phyloP scores from a whole-genome alignment of 2,329 filamentous ascomycete species.

The Lomentospora prolificans region DNA sequence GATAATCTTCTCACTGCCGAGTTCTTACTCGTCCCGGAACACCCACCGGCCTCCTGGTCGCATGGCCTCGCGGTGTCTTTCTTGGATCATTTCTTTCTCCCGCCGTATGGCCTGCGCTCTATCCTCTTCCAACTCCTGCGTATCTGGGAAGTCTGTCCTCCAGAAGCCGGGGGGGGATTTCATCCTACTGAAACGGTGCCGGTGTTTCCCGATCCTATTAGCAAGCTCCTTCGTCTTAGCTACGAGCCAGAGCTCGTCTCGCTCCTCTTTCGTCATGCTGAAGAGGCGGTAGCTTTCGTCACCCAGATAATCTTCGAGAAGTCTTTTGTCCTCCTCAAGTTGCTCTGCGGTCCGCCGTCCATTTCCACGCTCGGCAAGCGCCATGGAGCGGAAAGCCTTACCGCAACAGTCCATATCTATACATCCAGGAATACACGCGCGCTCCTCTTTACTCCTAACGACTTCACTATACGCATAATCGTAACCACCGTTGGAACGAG shows the following conservation, averaged over 20 bases:
- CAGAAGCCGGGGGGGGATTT: slow-evolving; percentile 80
- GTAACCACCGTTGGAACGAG: slow-evolving; percentile 57
- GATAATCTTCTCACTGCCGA: too few species aligned
- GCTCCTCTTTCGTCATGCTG: slow-evolving; percentile 49
- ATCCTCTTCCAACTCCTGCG: slow-evolving; percentile 66
- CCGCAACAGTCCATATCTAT: slow-evolving; percentile 69
- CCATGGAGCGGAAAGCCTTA: slow-evolving; percentile 57
- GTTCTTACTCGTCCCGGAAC: slow-evolving; percentile 66
- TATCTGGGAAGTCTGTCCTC: slow-evolving; percentile 79
- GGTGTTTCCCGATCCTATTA: slow-evolving; percentile 67
- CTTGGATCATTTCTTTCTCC: slow-evolving; percentile 55
- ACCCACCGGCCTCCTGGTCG: slow-evolving; percentile 65
- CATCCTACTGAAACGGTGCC: slow-evolving; percentile 61
- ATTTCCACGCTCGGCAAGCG: slow-evolving; percentile 37
- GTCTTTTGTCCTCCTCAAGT: slow-evolving; percentile 32
- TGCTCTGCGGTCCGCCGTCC: slow-evolving; percentile 24
- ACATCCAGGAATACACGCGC: slow-evolving; percentile 65
- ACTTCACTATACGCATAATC: slow-evolving; percentile 67
- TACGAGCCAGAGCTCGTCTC: slow-evolving; percentile 58
- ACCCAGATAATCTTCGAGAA: slow-evolving; percentile 49
- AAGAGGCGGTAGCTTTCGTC: slow-evolving; percentile 49
- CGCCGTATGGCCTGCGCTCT: slow-evolving; percentile 53
- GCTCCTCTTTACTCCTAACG: slow-evolving; percentile 58
- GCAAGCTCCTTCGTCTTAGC: slow-evolving; percentile 66
- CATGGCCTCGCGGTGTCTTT: slow-evolving; percentile 75